A percentile compares a stretch with the other conserved stretches of the same genome.
phyloP scores from a whole-genome alignment of 768 basidiomycete species.

The Tulasnella sp. region DNA sequence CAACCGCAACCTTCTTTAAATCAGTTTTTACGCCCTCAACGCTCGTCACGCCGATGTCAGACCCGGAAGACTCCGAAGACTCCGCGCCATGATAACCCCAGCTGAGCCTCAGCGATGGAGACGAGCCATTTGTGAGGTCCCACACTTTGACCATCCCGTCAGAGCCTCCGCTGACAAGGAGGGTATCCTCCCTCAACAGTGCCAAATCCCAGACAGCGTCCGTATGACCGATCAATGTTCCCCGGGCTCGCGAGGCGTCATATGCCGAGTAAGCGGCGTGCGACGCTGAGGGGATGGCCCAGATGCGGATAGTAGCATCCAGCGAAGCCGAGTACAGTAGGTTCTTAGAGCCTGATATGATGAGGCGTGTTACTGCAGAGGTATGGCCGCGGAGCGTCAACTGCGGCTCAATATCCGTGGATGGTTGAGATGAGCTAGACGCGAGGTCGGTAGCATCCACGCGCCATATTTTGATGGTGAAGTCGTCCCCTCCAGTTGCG shows the following conservation, averaged over 20 bases:
- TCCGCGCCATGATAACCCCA: constrained; percentile 68
- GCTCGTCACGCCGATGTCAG: constrained; percentile 54
- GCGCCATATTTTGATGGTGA: constrained; percentile 92
- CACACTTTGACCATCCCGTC: constrained; percentile 91
- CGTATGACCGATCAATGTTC: constrained; percentile 81
- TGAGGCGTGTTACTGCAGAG: constrained; percentile 76
- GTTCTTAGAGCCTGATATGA: constrained; percentile 64
- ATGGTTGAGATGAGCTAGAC: constrained; percentile 56
- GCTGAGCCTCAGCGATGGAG: constrained; percentile 55
- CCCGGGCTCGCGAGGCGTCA: constrained; percentile 63
- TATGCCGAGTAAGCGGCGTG: constrained; percentile 90
- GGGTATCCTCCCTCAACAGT: constrained; percentile 69
- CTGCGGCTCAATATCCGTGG: constrained; percentile 83
- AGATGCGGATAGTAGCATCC: constrained; percentile 87
- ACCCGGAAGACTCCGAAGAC: constrained; percentile 32
- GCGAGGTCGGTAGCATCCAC: constrained; percentile 67
- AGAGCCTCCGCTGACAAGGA: constrained; percentile 80
- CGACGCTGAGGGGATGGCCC: constrained; percentile 64
- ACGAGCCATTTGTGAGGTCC: constrained; percentile 61
- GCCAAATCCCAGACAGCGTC: constrained; percentile 96
- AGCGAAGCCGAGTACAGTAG: constrained; percentile 85
- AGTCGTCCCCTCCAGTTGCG: constrained; percentile 92
- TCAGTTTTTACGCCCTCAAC: constrained; percentile 77
- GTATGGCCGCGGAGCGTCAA: constrained; percentile 91
- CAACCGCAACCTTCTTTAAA: constrained; percentile 79